phyloP scores from a whole-genome alignment of 2,329 filamentous ascomycete species.

The Apiospora arundinis region DNA sequence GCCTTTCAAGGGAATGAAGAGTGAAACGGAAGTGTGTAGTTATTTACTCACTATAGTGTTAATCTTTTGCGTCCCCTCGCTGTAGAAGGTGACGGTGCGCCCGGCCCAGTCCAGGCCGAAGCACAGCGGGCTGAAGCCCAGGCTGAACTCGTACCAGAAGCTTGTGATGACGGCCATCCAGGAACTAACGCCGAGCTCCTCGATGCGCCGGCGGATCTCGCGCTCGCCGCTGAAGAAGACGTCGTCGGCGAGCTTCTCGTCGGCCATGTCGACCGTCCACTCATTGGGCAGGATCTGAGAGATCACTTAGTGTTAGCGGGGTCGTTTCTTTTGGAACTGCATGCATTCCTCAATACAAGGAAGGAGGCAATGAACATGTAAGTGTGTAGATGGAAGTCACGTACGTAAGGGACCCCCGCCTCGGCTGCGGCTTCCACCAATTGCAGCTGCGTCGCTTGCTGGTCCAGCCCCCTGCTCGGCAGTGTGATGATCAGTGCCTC shows the following conservation, averaged over 20 bases:
- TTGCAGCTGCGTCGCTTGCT: conserved; percentile 52
- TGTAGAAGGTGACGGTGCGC: conserved; percentile 51
- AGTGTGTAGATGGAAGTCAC: conserved; percentile 23
- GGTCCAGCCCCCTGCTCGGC: conserved; percentile 41
- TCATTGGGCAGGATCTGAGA: conserved; percentile 28
- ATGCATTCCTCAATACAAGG: no score
- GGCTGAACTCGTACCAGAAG: conserved; percentile 62
- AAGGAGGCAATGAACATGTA: neutral
- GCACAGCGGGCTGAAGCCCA: conserved; percentile 45
- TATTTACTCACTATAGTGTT: conserved; percentile 60
- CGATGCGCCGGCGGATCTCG: conserved; percentile 43
- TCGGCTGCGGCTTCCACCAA: conserved; percentile 61
- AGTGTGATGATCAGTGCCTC: conserved; percentile 64
- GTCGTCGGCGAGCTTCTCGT: conserved; percentile 45
- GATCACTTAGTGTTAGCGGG: neutral
- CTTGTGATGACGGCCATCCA: conserved; percentile 53
- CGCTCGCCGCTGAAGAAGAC: conserved; percentile 34
- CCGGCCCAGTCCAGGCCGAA: conserved; percentile 58
- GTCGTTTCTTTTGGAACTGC: neutral
- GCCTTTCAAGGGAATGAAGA: neutral
- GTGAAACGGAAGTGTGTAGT: conserved; percentile 26
- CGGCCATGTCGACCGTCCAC: conserved; percentile 47
- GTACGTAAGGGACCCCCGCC: conserved; percentile 59
- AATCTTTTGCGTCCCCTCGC: conserved; percentile 63
- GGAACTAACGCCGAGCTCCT: conserved; percentile 45